Evolutionary conservation across 2,329 filamentous ascomycete species (phyloP).

Genomic region (Thielaviopsis ethacetica): DNA sequence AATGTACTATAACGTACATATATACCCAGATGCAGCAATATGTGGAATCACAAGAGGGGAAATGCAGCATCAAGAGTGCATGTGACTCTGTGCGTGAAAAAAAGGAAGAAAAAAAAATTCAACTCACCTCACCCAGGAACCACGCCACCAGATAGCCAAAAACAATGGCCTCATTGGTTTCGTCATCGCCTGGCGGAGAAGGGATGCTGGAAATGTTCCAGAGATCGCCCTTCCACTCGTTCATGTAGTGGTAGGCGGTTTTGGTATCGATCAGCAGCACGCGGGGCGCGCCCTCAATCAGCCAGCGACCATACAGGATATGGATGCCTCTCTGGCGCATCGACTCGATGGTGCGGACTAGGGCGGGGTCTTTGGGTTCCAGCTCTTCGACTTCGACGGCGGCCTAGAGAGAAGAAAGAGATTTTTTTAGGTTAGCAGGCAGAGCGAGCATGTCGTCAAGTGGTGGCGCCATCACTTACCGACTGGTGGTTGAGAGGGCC

Average conservation of each 20-base stretch:
- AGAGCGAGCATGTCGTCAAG: too few relatives aligned
- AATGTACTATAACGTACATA: too few relatives aligned
- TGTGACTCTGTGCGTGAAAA: not conserved
- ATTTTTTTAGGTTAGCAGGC: conserved; percentile 2
- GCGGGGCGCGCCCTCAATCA: conserved; percentile 89
- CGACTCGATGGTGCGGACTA: conserved; percentile 69
- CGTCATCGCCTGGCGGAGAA: conserved; percentile 77
- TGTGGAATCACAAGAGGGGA: not conserved
- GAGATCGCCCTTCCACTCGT: conserved; percentile 94
- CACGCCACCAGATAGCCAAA: conserved; percentile 96
- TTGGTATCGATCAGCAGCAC: conserved; percentile 91
- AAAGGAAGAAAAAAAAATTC: not conserved
- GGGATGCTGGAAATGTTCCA: conserved; percentile 90
- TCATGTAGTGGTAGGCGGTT: conserved; percentile 74
- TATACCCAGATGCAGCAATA: not conserved
- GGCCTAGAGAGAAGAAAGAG: conserved; percentile 37
- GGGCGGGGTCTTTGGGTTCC: conserved; percentile 62
- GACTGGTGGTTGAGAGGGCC: conserved; percentile 86
- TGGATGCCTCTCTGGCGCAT: conserved; percentile 88
- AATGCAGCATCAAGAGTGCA: not conserved
- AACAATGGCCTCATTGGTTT: conserved; percentile 94
- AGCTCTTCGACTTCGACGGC: conserved; percentile 96
- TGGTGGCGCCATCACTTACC: conserved; percentile 31
- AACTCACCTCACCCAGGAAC: conserved; percentile 85
- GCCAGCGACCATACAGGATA: conserved; percentile 86